Conservation (phyloP, 495 filamentous ascomycete genomes). For the Penicillium flavigenum region DNA sequence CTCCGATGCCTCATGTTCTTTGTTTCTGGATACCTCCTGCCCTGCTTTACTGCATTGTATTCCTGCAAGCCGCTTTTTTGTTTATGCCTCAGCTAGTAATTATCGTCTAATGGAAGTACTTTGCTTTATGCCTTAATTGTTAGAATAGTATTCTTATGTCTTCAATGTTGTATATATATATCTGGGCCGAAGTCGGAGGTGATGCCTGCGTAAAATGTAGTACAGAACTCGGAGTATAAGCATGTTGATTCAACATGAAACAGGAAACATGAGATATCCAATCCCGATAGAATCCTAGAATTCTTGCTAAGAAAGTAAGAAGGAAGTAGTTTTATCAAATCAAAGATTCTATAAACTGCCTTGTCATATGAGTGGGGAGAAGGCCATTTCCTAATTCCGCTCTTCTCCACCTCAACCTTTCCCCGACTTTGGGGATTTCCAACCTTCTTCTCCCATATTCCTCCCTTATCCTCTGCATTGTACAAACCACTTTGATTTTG, state of each 20-base stretch:
- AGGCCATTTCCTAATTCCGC: slow-evolving; percentile 1
- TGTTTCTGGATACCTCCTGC: slow-evolving; percentile 35
- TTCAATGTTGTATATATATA: not conserved
- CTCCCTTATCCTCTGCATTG: not conserved
- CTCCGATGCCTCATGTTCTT: slow-evolving; percentile 8
- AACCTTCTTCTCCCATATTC: not conserved
- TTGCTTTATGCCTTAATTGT: not conserved
- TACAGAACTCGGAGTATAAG: slow-evolving; percentile 9
- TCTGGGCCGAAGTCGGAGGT: slow-evolving; percentile 10
- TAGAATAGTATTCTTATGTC: too few species aligned
- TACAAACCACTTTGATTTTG: not conserved
- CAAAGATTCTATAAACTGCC: not conserved
- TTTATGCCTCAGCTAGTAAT: slow-evolving; percentile 11
- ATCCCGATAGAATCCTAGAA: not conserved
- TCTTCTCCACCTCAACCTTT: slow-evolving; percentile 7
- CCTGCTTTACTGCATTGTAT: slow-evolving; percentile 26
- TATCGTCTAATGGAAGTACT: slow-evolving; percentile 11
- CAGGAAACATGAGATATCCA: not conserved
- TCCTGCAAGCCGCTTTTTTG: slow-evolving; percentile 23
- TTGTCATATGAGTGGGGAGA: not conserved
- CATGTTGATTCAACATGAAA: not conserved
- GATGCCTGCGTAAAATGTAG: slow-evolving; percentile 10
- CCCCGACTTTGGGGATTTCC: slow-evolving; percentile 8
- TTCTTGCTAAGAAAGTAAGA: not conserved
- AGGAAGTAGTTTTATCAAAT: not conserved